Evolutionary conservation across 345 rosid species (phyloP), one percentile per base, ranked within the genome.

Genomic region (Pugionium dolabratum): DNA sequence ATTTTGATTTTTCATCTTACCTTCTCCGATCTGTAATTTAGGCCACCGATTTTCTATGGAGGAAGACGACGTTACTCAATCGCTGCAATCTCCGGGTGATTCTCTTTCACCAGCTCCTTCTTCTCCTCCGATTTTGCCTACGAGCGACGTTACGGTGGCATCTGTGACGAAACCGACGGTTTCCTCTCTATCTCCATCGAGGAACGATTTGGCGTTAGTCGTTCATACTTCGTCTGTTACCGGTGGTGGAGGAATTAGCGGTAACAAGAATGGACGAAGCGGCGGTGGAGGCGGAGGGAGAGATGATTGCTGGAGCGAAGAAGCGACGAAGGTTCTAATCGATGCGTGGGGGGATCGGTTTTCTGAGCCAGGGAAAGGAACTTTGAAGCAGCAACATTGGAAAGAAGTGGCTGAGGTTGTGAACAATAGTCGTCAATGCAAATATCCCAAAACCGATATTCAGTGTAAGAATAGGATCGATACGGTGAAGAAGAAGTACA

Each of bases 401-500:
- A 84, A 86, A 56, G 90, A 94, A 67, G 99, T 90, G 2, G 96
- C 99, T n/a, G 92, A 88, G 59, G 80, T 87, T 39, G 98, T 93
- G 26, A 86, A 85, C 76, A 55, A 80, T 10, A 90, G 83, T 54
- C 85, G 81, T 45, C 78, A 79, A 48, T 66, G 74, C 29, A 90
- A 85, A 55, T 79, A 85, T 2, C 80, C 87, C 6, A 90, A 87
- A 49, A 90, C 89, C 0, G 95, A 94, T 60, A 79, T 94, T 5
- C 97, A 90, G 79, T 94, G 99, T 67, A 94, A 94, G 92, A 90
- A 94, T 59, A 83, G 92, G 46, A 90, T 93, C 73, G 98, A 93
- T 58, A 90, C 96, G 1, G 91, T 93, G 3, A 93, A 93, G 86
- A 90, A 90, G 83, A 93, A 90, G 80, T 93, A 88, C 62, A 90